Base-by-base conservation (phyloP, 1,139 yeast species). In the Yamadazyma friedrichii region DNA sequence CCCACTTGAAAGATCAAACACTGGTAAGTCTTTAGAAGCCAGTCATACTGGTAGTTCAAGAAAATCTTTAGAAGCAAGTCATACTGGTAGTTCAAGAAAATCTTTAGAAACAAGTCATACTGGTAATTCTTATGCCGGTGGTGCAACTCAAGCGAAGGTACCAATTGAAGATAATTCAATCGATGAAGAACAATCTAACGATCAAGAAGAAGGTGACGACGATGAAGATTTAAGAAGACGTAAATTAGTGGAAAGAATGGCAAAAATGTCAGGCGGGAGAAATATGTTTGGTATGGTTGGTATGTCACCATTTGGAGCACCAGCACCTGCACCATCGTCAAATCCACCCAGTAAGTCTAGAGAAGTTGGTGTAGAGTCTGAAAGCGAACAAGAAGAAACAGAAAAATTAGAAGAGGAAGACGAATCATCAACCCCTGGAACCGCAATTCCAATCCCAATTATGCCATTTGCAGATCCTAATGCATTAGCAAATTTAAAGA, bases 231-330 rank as follows among this genome's bases (percentile, higher is more conserved):
- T 84, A 13, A 80, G 84, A 46, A 78, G 95, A 54, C 77, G 85
- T 44, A 88, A 83, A 12, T 72, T 93, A 43, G 84, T 95, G 27
- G 96, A 88, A 52, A 79, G 98, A 50, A 93, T 93, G 97, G 98
- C 99, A 15, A 88, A 85, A 54, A 77, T 94, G 20, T 87, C 98
- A 0, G 91, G 91, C 13, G 96, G 96, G 11, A 84, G 95, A 58
- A 94, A 94, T 41, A 84, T 86, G 85, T 79, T 80, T 64, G 93
- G 93, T 29, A 82, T 84, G 81, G 80, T 83, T 74, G 88, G 87
- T 3, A 80, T 82, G 65, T 65, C 78, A 56, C 33, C 61, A 61
- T 59, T 63, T 32, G 56, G 70, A 4, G 55, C 70, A 2, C 50
- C 67, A 2, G 51, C 57, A 32, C 57, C 42, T 42, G 47, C 38